Conservation (phyloP, 345 rosid genomes). For the Populus deltoides region DNA sequence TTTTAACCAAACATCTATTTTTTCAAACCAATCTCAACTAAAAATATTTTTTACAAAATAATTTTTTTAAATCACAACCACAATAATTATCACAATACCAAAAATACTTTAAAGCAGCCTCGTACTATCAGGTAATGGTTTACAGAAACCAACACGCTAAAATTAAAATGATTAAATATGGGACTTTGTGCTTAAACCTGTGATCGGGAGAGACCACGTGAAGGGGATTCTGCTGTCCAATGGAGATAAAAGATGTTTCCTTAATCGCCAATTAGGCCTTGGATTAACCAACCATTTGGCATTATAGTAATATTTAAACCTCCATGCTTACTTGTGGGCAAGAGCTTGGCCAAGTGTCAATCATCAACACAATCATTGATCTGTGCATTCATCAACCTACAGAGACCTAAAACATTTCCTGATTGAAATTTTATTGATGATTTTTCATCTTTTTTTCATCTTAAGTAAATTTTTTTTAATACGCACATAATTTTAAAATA, state of each 20-base stretch:
- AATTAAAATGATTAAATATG: background rate
- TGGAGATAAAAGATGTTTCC: conserved; percentile 21
- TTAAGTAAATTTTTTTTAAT: too few relatives aligned
- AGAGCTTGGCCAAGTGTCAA: background rate
- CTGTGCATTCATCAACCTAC: background rate
- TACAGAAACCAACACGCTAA: background rate
- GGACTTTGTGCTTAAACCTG: background rate
- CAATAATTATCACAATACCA: too few relatives aligned
- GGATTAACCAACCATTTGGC: background rate
- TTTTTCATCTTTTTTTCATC: too few relatives aligned
- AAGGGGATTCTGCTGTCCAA: conserved; percentile 20
- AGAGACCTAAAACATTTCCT: background rate
- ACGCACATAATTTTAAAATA: too few relatives aligned
- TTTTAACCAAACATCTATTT: too few relatives aligned
- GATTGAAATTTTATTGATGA: too few relatives aligned
- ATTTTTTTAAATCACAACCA: too few relatives aligned
- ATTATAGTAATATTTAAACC: background rate
- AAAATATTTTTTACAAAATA: too few relatives aligned
- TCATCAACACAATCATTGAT: background rate
- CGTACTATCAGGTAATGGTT: background rate
- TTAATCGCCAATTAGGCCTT: background rate
- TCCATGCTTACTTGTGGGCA: background rate
- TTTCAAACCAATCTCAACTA: too few relatives aligned
- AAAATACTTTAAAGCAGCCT: too few relatives aligned
- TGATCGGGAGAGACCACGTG: conserved; percentile 33